These are phyloP conservation scores for Citrus maxima DNA, from an alignment of 345 rosid genomes.

Conservation along the genomic window DNA sequence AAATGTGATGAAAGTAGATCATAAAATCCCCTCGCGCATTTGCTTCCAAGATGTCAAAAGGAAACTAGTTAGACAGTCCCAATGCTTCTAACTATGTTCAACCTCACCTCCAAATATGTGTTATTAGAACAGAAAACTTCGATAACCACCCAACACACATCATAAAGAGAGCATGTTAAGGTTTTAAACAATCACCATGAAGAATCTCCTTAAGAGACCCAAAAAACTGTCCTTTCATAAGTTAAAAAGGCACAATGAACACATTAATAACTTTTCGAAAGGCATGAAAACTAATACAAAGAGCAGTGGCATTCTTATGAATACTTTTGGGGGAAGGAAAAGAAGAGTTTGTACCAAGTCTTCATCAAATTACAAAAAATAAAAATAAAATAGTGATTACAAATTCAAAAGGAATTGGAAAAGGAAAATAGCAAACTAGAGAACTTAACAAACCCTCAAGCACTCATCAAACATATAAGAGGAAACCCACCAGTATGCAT, in stretches of 20 bases:
- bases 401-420: background rate
- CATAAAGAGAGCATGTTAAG: background rate
- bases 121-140: background rate
- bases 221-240: background rate
- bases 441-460: background rate
- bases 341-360: background rate
- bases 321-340: background rate
- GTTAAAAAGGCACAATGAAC: background rate
- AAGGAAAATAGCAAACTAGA: background rate
- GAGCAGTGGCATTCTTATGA: background rate
- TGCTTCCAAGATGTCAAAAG: background rate
- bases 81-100: background rate
- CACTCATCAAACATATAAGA: background rate
- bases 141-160: background rate
- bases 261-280: background rate
- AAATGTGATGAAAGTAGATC: background rate
- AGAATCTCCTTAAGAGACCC: background rate
- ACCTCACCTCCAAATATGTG: background rate
- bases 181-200: background rate
- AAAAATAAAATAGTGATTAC: background rate
- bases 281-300: background rate
- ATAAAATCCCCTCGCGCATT: background rate
- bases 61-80: background rate
- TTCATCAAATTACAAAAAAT: background rate
- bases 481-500: background rate